A percentile compares a stretch with the other conserved stretches of the same genome.
Evolutionary conservation across 2,329 filamentous ascomycete species (phyloP).

Genomic region (Trichoderma arundinaceum): DNA sequence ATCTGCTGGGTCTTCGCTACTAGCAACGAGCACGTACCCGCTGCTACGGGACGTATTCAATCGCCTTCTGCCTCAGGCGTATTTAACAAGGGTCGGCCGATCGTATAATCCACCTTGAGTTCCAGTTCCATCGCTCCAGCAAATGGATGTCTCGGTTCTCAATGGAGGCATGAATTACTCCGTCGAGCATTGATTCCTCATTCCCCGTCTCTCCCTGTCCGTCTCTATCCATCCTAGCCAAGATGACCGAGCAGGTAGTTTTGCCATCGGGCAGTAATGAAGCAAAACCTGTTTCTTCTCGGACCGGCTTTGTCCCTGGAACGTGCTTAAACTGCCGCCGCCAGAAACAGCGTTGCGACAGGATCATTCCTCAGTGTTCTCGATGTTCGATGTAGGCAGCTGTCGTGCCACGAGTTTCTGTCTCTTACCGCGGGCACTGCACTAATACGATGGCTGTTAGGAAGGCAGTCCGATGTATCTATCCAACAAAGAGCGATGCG

Average conservation of each 20-base stretch:
- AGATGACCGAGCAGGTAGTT: not conserved
- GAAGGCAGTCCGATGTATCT: conserved; percentile 18
- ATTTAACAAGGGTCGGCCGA: conserved; percentile 20
- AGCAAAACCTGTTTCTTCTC: not conserved
- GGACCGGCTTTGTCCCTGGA: not conserved
- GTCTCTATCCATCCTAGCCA: not conserved
- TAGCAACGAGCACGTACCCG: no score
- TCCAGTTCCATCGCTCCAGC: not conserved
- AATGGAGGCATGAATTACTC: not conserved
- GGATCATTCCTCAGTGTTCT: conserved; percentile 11
- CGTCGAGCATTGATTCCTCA: not conserved
- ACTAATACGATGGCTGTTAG: conserved; percentile 1
- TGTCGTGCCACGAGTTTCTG: not conserved
- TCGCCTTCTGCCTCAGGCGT: no score
- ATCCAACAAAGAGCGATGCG: not conserved
- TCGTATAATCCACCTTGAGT: not conserved
- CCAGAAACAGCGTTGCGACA: conserved; percentile 22
- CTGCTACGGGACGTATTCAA: no score
- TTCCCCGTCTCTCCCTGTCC: not conserved
- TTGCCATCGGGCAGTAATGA: not conserved
- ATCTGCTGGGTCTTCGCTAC: no score
- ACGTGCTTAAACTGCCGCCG: conserved; percentile 18
- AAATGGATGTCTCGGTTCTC: not conserved
- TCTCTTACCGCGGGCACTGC: not conserved
- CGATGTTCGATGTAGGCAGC: conserved; percentile 10